Evolutionary conservation across 192 early-diverging fungal genomes (phyloP).

Genomic region (Coemansia biformis): DNA sequence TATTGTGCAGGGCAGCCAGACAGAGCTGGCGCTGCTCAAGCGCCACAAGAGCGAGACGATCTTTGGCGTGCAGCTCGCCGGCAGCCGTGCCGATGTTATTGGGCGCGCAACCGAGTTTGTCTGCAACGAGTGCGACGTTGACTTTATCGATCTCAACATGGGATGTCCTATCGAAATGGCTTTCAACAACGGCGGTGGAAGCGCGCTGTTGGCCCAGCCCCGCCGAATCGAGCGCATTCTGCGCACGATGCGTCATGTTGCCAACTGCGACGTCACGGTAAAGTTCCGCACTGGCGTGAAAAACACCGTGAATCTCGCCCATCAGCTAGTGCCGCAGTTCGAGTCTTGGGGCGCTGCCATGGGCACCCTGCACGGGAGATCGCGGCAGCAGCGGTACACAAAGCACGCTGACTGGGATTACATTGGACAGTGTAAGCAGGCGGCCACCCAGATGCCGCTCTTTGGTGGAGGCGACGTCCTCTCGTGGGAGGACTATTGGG

Average conservation of each 20-base stretch:
- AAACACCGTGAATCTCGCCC: slow-evolving; percentile 59
- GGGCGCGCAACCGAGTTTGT: slow-evolving; percentile 66
- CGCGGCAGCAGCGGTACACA: slow-evolving; percentile 87
- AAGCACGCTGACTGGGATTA: slow-evolving; percentile 90
- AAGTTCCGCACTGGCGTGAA: slow-evolving; percentile 82
- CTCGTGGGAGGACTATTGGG: slow-evolving; percentile 78
- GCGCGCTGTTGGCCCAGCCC: slow-evolving; percentile 66
- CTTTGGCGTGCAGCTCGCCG: slow-evolving; percentile 90
- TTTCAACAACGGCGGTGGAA: slow-evolving; percentile 75
- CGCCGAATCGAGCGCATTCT: slow-evolving; percentile 72
- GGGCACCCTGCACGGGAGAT: slow-evolving; percentile 85
- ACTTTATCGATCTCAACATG: slow-evolving; percentile 95
- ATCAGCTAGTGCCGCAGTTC: slow-evolving; percentile 68
- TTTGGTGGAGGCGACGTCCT: slow-evolving; percentile 85
- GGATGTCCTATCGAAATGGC: slow-evolving; percentile 94
- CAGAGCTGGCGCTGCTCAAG: slow-evolving; percentile 77
- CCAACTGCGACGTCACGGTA: slow-evolving; percentile 80
- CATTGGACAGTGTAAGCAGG: slow-evolving; percentile 58
- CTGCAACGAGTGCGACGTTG: slow-evolving; percentile 61
- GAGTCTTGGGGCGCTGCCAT: slow-evolving; percentile 57
- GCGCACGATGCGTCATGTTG: slow-evolving; percentile 60
- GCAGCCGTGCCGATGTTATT: slow-evolving; percentile 55
- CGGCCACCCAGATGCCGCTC: slow-evolving; percentile 49
- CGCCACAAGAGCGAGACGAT: slow-evolving; percentile 82
- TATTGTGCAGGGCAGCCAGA: slow-evolving; percentile 61